Base-by-base conservation (phyloP, 1,284 basidiomycete species). In the Moesziomyces sp. region DNA sequence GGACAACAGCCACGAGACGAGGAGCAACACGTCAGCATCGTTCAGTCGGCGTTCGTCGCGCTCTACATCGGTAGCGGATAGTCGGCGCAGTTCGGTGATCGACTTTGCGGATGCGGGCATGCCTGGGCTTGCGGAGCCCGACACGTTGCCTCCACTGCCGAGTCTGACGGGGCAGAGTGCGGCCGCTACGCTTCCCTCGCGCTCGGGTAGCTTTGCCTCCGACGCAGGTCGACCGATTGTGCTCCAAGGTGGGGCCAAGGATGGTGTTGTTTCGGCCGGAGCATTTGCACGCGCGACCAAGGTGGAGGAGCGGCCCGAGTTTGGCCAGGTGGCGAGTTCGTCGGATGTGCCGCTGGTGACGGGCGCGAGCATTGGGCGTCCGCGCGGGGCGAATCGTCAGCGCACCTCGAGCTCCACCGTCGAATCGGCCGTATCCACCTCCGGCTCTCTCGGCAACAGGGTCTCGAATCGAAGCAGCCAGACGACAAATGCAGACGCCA, bases 281-380 rank as follows among this genome's bases (percentile, higher is more conserved):
- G 72, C 72, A 1, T 74, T 74, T 28, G 35, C 48, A 2, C 24
- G 67, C n/a, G 58, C 63, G 9, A 67, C 55, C 10, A 63, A 63
- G 24, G 0, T 42, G 4, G 34, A 47, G 19, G 52, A 52, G 9
- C 46, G 59, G 11, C 67, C 62, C 3, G 63, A 65, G n/a, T 74
- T 74, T 30, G 72, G 72, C 11, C 62, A 74, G 1, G 60, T 69
- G 0, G 46, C 72, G 0, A 70, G 67, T 56, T 70, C 67, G 1
- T 74, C 72, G 1, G 67, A 74, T 40, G 50, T 74, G 14, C 59
- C 72, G 5, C 51, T 74, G 7, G 63, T 74, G 2, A 42, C 51
- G 26, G 56, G 58, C 44, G 34, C 61, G 19, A 70, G 59, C 52
- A 70, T 74, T 19, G 63, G 58, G 3, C 49, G 67, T 0, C 66